Evolutionary conservation across 106 monocot genomes (phyloP).

Genomic region (Acorus calamus): DNA sequence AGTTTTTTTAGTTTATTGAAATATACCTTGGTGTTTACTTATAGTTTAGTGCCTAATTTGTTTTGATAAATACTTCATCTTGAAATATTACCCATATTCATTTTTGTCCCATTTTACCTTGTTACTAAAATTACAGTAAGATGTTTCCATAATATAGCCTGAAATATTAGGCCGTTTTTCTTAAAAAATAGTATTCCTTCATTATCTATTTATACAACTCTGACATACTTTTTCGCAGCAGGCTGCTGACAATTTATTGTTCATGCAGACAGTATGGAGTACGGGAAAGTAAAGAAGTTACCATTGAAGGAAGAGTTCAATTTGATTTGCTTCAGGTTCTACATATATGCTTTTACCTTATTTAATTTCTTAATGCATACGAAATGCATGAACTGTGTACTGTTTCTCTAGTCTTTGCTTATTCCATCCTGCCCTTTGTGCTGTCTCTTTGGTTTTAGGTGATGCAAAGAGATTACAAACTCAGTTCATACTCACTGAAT

Average conservation of each 20-base stretch:
- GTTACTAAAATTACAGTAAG: too few species aligned
- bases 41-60: too few species aligned
- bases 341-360: conserved; percentile 1
- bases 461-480: conserved; percentile 98
- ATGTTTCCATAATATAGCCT: too few species aligned
- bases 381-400: not conserved
- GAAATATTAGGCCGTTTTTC: too few species aligned
- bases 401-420: not conserved
- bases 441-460: conserved; percentile 27
- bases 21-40: too few species aligned
- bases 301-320: conserved; percentile 94
- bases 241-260: not conserved
- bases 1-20: too few species aligned
- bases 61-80: too few species aligned
- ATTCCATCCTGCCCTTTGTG: not conserved
- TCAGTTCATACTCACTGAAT: conserved; percentile 98
- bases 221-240: too few species aligned
- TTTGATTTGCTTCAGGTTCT: conserved; percentile 97
- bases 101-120: too few species aligned
- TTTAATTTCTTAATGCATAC: not conserved
- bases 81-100: too few species aligned
- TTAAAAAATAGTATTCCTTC: too few species aligned
- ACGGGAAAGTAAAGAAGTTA: conserved; percentile 96
- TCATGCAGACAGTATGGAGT: conserved; percentile 85
- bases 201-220: too few species aligned